Percentiles rank a stretch among this genome's conserved stretches.
These are phyloP conservation scores for Begonia loranthoides DNA, from an alignment of 306 rosid genomes.

Conservation along the genomic window DNA sequence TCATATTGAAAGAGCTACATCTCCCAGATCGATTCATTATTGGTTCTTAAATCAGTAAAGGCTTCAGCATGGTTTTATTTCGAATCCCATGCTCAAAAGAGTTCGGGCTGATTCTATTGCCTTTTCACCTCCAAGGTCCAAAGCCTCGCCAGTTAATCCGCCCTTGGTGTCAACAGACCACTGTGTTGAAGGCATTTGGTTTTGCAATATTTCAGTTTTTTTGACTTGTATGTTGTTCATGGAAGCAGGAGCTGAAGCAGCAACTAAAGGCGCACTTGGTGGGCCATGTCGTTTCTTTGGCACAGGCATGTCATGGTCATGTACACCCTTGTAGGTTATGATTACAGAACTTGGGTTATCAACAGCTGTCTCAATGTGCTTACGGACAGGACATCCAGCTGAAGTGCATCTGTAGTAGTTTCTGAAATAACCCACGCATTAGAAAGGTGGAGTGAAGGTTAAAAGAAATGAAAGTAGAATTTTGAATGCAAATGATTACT, in stretches of 20 bases:
- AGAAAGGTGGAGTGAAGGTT: too few relatives aligned
- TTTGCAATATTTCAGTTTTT: conserved; percentile 26
- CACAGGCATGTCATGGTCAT: conserved; percentile 91
- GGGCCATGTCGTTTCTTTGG: conserved; percentile 90
- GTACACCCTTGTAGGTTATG: conserved; percentile 87
- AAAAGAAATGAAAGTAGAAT: too few relatives aligned
- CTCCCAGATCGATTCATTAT: too few relatives aligned
- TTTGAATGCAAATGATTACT: too few relatives aligned
- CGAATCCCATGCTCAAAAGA: conserved; percentile 93
- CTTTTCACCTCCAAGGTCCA: conserved; percentile 93
- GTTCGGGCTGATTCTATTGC: conserved; percentile 98
- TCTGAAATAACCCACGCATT: conserved; percentile 19
- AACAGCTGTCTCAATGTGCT: conserved; percentile 72
- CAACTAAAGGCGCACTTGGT: conserved; percentile 70
- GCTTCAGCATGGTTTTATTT: conserved; percentile 87
- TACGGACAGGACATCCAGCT: conserved; percentile 96
- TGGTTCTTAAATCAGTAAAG: neutral
- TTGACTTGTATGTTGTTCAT: conserved; percentile 36
- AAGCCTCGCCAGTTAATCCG: conserved; percentile 82
- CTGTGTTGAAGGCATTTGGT: conserved; percentile 35
- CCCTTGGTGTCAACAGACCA: conserved; percentile 86
- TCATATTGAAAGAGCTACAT: too few relatives aligned
- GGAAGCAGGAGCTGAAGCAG: conserved; percentile 69
- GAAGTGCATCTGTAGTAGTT: conserved; percentile 99
- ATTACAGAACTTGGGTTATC: conserved; percentile 57